These are phyloP conservation scores for Pythium periplocum DNA, from an alignment of 352 stramenopile species.

Conservation along the genomic window DNA sequence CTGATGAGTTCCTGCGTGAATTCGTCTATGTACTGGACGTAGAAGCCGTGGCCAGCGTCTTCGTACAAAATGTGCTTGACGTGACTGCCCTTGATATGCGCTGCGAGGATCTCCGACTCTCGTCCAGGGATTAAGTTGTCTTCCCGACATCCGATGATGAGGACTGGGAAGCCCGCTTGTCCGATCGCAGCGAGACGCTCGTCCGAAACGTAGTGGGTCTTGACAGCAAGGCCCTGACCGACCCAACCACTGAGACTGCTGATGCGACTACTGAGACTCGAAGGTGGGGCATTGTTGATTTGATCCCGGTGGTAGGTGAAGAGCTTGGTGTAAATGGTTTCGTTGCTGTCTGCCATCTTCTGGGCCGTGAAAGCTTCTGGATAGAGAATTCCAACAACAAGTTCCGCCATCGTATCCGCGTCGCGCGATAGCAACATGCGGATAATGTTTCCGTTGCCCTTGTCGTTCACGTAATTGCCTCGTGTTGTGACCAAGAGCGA, in stretches of 20 bases:
- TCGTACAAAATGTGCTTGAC: conserved; percentile 28
- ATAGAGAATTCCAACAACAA: conserved; percentile 53
- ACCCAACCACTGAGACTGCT: conserved; percentile 22
- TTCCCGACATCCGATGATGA: conserved; percentile 28
- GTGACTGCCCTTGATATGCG: conserved; percentile 13
- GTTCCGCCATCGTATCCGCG: conserved; percentile 30
- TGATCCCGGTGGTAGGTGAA: conserved; percentile 31
- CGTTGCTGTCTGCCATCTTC: conserved; percentile 24
- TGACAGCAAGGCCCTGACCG: conserved; percentile 39
- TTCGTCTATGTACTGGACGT: conserved; percentile 29
- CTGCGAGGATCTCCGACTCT: conserved; percentile 25
- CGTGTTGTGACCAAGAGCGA: conserved; percentile 61
- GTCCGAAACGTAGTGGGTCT: conserved; percentile 35
- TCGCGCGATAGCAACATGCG: conserved; percentile 37
- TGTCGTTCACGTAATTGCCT: conserved; percentile 29
- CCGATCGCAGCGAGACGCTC: conserved; percentile 27
- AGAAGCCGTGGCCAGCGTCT: conserved; percentile 28
- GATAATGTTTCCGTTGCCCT: conserved; percentile 20
- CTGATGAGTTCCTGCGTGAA: conserved; percentile 17
- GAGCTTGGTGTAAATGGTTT: conserved; percentile 35
- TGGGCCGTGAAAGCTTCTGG: conserved; percentile 30
- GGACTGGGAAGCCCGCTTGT: conserved; percentile 24
- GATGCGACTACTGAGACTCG: neutral
- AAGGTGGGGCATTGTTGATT: conserved; percentile 13
- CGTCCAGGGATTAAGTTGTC: conserved; percentile 32